Evolutionary conservation across 257 asterid species (phyloP), one percentile per base, ranked within the genome.

Genomic region (Nicotiana knightiana): DNA sequence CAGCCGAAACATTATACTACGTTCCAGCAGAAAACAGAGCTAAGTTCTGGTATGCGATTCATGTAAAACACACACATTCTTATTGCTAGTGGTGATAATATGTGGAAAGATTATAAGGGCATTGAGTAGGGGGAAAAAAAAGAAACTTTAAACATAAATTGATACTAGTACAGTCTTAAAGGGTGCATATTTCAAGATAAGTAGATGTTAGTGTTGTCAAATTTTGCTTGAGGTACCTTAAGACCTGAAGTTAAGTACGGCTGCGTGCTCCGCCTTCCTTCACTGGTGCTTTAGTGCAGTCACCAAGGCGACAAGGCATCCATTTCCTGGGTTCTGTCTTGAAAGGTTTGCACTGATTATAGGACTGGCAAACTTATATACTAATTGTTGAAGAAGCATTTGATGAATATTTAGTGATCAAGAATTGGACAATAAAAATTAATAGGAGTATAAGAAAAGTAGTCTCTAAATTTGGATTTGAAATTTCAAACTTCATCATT

Each of bases 11-110:
- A 75, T 84, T 85, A 80, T 88, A 79, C 78, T 89, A 86, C 65
- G 71, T 77, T 33, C 92, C 92, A 3, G 89, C 91, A 1, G 90
- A 89, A 35, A 89, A 88, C 9, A 82, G 88, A 84, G 92, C 91
- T 33, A 89, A 89, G 65, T 89, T 89, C 17, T 89, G 92, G 92
- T 86, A 88, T 46, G 79, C 26, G 43, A 13, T 48, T 48, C 35
- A 21, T 46, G 24, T 46, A 28, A 35, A 58, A 10, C 33, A 11
- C 59, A 71, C 58, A 5, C 21, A 8, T 5, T 70, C 6, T 12
- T 9, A 39, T 68, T 39, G 10, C 76, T 17, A 3, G 76, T 37
- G 32, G 10, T 37, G 2, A 9, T 37, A 67, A 18, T 35, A 67
- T 65, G 43, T 57, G 10, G 26, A 57, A 57, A 57, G 24, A 57